phyloP scores from a whole-genome alignment of 768 basidiomycete genomes.

The Pisolithus orientalis region DNA sequence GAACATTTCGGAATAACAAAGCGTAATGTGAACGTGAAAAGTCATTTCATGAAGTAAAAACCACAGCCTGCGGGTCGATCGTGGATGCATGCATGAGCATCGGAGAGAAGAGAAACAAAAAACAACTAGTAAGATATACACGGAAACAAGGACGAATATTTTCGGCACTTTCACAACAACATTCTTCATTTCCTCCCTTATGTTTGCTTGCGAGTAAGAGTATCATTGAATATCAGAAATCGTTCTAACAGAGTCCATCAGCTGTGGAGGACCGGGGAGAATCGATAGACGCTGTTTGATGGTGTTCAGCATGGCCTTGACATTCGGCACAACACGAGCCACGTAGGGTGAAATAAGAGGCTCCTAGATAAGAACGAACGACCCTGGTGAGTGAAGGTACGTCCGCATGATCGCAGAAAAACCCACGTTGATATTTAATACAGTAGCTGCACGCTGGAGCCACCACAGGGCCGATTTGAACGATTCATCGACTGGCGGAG shows the following conservation, averaged over 20 bases:
- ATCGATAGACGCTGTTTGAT: constrained; percentile 77
- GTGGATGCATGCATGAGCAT: background rate
- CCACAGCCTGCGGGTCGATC: background rate
- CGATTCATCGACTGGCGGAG: constrained; percentile 67
- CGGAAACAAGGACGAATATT: too few relatives aligned
- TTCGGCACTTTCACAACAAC: background rate
- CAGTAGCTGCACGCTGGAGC: constrained; percentile 68
- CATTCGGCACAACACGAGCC: constrained; percentile 73
- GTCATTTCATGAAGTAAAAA: too few relatives aligned
- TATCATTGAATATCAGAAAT: constrained; percentile 75
- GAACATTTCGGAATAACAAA: constrained; percentile 8
- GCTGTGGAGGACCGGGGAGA: constrained; percentile 64
- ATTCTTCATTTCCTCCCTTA: constrained; percentile 2
- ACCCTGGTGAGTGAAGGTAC: background rate
- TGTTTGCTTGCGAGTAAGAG: constrained; percentile 42
- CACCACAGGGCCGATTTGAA: constrained; percentile 86
- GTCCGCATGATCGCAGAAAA: constrained; percentile 13
- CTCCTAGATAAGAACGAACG: constrained; percentile 39
- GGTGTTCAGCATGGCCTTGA: constrained; percentile 68
- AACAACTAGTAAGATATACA: too few relatives aligned
- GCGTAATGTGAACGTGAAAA: constrained; percentile 5
- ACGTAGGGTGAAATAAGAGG: constrained; percentile 79
- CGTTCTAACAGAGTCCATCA: constrained; percentile 61
- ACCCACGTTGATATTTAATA: constrained; percentile 64
- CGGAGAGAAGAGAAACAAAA: background rate